A percentile compares a stretch with the other conserved stretches of the same genome.
phyloP scores from a whole-genome alignment of 2,329 filamentous ascomycete species.

The Exserohilum rostratum region DNA sequence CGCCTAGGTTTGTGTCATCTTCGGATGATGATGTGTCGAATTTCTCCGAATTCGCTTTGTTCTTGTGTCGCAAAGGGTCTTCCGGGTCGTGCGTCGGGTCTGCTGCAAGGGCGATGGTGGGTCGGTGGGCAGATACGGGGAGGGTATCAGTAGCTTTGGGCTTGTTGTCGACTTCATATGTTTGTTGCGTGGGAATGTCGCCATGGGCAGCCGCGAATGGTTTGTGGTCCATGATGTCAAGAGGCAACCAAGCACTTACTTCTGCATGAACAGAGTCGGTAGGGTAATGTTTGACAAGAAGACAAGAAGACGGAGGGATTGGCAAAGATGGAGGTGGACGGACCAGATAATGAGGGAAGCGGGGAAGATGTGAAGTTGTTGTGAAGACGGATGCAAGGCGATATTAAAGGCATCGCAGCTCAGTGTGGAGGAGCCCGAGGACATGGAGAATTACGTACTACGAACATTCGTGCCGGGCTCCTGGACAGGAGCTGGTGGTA shows the following conservation, averaged over 20 bases:
- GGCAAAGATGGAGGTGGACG: neutral
- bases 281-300: neutral
- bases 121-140: constrained; percentile 24
- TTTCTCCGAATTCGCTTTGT: constrained; percentile 18
- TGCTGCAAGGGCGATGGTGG: constrained; percentile 29
- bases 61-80: constrained; percentile 19
- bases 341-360: neutral
- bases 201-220: constrained; percentile 17
- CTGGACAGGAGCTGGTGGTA: constrained; percentile 14
- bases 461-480: neutral
- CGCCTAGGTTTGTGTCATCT: constrained; percentile 28
- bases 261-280: constrained; percentile 5
- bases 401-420: constrained; percentile 4
- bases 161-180: constrained; percentile 15
- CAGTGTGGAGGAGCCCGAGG: constrained; percentile 7
- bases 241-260: constrained; percentile 18
- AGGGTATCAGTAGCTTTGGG: constrained; percentile 20
- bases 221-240: constrained; percentile 23
- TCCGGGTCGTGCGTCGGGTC: constrained; percentile 28
- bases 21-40: constrained; percentile 23
- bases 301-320: neutral
- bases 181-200: constrained; percentile 21
- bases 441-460: constrained; percentile 22
- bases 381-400: neutral
- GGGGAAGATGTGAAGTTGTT: neutral